Evolutionary conservation across 768 basidiomycete genomes (phyloP), one percentile per base, ranked within the genome.

Genomic region (Fomitopsis serialis): DNA sequence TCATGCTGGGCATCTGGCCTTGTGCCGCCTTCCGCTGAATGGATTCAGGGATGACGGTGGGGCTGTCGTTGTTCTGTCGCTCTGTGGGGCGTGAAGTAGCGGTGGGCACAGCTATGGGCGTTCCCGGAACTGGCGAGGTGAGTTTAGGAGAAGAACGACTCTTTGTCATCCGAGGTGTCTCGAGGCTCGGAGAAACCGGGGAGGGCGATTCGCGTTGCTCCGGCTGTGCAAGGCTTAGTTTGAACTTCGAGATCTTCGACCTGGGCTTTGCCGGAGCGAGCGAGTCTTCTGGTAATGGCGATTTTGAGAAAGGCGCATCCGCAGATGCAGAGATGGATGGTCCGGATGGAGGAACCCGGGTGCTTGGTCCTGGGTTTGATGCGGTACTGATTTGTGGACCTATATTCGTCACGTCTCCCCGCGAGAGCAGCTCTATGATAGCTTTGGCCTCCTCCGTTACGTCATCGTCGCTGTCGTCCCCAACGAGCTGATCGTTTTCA

Each of bases 401-500:
- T 6, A 60, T 58, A 46, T 72, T 72, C 10, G 59, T 63, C 15
- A 69, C 61, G 12, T 68, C 64, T 19, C 69, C 68, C 21, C 58
- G 59, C 7, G 56, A 57, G 43, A 70, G 50, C 32, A 65, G 54
- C 6, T 67, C 62, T 44, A 67, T 49, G 46, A 71, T 57, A 21
- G 47, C 64, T 47, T 58, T 59, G 5, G 63, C 57, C 10, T 66
- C 63, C 1, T 44, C 46, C 15, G 66, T 66, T 13, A 55, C 60
- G 24, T 65, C 69, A 48, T 70, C 69, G 50, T 64, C 65, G 1
- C 66, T 67, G 11, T 62, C 53, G 6, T 66, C 62, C 6, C 68
- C 66, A 1, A 69, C 58, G 1, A 72, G 58, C 27, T 60, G 37
- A 4, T 54, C 65, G 10, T 58, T 54, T 35, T 69, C 60, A 15